Conservation (phyloP, 2,329 filamentous ascomycete species). For the Pezicula carpinea region DNA sequence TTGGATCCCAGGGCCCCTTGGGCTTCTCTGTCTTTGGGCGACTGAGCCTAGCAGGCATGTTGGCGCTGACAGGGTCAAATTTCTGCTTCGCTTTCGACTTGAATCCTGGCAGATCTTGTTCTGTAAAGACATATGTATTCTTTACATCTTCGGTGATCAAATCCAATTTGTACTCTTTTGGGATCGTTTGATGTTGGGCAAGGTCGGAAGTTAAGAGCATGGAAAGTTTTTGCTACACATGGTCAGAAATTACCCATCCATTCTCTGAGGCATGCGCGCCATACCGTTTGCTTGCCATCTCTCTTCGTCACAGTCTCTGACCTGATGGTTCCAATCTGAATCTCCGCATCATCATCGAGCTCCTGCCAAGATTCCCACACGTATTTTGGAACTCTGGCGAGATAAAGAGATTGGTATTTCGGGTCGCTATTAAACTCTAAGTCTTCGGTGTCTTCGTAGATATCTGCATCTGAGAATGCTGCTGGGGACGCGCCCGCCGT, state of each 20-base stretch:
- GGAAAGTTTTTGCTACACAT: constrained; percentile 33
- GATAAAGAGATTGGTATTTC: constrained; percentile 49
- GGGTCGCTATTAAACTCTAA: constrained; percentile 47
- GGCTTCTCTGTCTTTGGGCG: constrained; percentile 40
- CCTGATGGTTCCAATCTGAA: constrained; percentile 70
- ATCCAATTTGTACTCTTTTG: constrained; percentile 82
- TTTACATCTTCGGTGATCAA: constrained; percentile 62
- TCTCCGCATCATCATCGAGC: constrained; percentile 75
- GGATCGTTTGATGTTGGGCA: constrained; percentile 67
- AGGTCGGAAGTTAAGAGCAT: constrained; percentile 66
- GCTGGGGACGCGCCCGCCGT: constrained; percentile 36
- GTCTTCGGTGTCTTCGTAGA: constrained; percentile 65
- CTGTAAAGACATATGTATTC: constrained; percentile 90
- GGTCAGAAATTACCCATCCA: constrained; percentile 4
- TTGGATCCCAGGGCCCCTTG: constrained; percentile 36
- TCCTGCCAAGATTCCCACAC: constrained; percentile 76
- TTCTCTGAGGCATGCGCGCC: constrained; percentile 5
- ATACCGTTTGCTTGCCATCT: constrained; percentile 43
- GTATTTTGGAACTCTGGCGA: constrained; percentile 74
- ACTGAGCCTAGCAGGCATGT: constrained; percentile 52
- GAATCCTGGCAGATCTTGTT: constrained; percentile 84
- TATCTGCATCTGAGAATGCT: constrained; percentile 55
- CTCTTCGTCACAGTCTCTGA: constrained; percentile 45
- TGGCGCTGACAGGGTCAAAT: constrained; percentile 50
- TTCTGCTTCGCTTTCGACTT: constrained; percentile 52